phyloP scores from a whole-genome alignment of 768 basidiomycete species.

The Rhodotorula paludigena region DNA sequence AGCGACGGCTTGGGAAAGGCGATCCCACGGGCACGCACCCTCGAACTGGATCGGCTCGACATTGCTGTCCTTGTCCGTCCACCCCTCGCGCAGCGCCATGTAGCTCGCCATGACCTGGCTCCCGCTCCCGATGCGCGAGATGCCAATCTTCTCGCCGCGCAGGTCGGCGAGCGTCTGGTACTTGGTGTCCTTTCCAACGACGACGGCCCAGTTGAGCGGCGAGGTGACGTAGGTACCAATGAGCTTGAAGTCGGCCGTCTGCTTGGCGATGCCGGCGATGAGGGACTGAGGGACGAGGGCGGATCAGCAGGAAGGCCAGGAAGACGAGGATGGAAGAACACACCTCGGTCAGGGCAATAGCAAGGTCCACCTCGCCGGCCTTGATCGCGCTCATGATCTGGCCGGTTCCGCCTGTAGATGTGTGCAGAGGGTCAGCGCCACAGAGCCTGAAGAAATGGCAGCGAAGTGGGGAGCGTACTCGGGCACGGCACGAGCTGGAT shows the following conservation, averaged over 20 bases:
- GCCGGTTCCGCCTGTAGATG: slow-evolving; percentile 67
- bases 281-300: slow-evolving; percentile 51
- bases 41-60: slow-evolving; percentile 43
- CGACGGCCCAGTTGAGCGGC: slow-evolving; percentile 70
- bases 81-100: slow-evolving; percentile 82
- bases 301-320: not conserved
- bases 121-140: slow-evolving; percentile 80
- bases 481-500: slow-evolving; percentile 87
- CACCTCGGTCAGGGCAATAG: slow-evolving; percentile 79
- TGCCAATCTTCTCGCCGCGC: slow-evolving; percentile 75
- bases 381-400: slow-evolving; percentile 71
- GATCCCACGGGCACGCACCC: slow-evolving; percentile 30
- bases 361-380: slow-evolving; percentile 72
- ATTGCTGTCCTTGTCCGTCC: slow-evolving; percentile 51
- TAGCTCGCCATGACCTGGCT: slow-evolving; percentile 94
- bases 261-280: slow-evolving; percentile 83
- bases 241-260: slow-evolving; percentile 74
- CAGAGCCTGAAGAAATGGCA: not conserved
- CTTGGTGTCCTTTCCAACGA: slow-evolving; percentile 68
- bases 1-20: not conserved
- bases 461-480: slow-evolving; percentile 51
- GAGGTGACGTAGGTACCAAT: slow-evolving; percentile 79
- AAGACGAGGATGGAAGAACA: not conserved
- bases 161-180: slow-evolving; percentile 70
- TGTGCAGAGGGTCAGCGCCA: not conserved